phyloP scores from a whole-genome alignment of 2,329 filamentous ascomycete genomes.

The Ceratocystis colombiana region DNA sequence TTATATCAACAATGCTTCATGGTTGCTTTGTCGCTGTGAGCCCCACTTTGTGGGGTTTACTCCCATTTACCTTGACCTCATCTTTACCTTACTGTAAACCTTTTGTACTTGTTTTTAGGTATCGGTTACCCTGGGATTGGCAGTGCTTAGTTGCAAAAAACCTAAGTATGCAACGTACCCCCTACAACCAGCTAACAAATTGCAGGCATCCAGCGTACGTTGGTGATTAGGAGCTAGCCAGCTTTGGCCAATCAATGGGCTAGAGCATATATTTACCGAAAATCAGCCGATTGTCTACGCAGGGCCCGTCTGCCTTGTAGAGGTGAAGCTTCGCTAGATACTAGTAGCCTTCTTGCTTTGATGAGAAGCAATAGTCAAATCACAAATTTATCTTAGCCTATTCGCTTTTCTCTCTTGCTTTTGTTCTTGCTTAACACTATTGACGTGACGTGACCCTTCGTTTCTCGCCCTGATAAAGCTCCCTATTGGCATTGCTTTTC shows the following conservation, averaged over 20 bases:
- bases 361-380: neutral
- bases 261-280: constrained; percentile 5
- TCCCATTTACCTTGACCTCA: neutral
- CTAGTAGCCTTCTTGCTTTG: constrained; percentile 18
- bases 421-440: neutral
- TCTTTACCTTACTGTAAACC: neutral
- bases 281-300: constrained; percentile 26
- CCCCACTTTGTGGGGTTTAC: neutral
- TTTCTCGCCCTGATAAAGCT: too few relatives aligned
- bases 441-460: neutral
- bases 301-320: constrained; percentile 24
- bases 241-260: constrained; percentile 23
- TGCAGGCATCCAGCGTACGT: constrained; percentile 25
- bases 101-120: neutral
- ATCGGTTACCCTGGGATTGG: neutral
- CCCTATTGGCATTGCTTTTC: neutral
- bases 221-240: constrained; percentile 12
- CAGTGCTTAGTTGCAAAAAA: neutral
- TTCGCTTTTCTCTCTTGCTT: neutral
- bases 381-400: neutral
- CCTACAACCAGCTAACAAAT: neutral
- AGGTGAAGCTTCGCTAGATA: constrained; percentile 15
- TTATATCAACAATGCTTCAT: constrained; percentile 14
- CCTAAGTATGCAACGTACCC: neutral
- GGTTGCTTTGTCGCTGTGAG: neutral